Conservation (phyloP, 2,329 filamentous ascomycete species). For the Alternaria sp. region DNA sequence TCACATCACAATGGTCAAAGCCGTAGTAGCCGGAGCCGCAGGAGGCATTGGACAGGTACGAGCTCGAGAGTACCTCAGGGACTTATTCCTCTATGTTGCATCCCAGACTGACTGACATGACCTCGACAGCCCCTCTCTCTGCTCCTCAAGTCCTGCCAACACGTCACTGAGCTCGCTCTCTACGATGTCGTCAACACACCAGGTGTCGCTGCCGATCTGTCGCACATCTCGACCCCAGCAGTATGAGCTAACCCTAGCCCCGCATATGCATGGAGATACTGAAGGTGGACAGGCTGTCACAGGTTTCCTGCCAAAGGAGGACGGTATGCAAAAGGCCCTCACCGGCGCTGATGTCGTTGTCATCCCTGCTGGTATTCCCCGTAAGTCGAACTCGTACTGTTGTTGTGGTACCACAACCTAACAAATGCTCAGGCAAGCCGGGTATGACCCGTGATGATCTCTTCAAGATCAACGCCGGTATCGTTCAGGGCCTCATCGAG, state of each 20-base stretch:
- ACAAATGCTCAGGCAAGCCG: constrained; percentile 79
- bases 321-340: constrained; percentile 84
- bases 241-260: constrained; percentile 55
- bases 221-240: constrained; percentile 92
- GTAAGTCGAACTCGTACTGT: constrained; percentile 58
- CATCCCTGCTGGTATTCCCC: constrained; percentile 97
- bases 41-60: constrained; percentile 96
- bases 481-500: constrained; percentile 93
- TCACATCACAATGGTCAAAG: constrained; percentile 47
- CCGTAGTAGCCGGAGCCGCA: constrained; percentile 85
- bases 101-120: constrained; percentile 18
- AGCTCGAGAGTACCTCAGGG: constrained; percentile 26
- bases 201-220: constrained; percentile 93
- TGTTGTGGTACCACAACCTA: constrained; percentile 8
- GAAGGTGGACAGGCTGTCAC: constrained; percentile 68
- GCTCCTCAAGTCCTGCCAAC: constrained; percentile 87
- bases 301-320: constrained; percentile 84
- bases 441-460: constrained; percentile 99
- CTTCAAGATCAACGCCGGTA: constrained; percentile 99
- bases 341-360: constrained; percentile 94
- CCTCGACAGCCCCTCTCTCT: constrained; percentile 83
- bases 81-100: background rate
- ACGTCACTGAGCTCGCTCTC: constrained; percentile 89
- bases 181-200: constrained; percentile 99
- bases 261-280: constrained; percentile 18